Evolutionary conservation across 352 stramenopile genomes (phyloP).

Genomic region (Globisporangium cederbergense): DNA sequence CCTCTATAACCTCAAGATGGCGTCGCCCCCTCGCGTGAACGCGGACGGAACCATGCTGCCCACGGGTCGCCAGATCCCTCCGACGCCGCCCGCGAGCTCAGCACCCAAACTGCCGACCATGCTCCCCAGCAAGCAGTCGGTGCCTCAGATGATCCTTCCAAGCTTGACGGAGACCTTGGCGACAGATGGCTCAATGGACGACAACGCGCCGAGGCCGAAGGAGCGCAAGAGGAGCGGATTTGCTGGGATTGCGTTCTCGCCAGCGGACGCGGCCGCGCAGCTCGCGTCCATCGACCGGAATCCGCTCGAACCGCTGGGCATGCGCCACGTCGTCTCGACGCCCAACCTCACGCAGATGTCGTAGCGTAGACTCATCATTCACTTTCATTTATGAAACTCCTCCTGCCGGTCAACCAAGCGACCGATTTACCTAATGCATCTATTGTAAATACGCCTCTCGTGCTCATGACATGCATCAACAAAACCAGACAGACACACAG

Average conservation of each 20-base stretch:
- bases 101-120: constrained; percentile 12
- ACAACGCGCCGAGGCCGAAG: neutral
- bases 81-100: constrained; percentile 24
- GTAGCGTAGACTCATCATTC: neutral
- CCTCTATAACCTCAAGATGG: constrained; percentile 63
- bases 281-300: constrained; percentile 26
- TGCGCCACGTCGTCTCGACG: constrained; percentile 63
- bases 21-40: constrained; percentile 34
- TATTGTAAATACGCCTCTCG: constrained; percentile 1
- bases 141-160: constrained; percentile 12
- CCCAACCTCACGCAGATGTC: constrained; percentile 46
- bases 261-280: constrained; percentile 21
- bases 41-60: constrained; percentile 4
- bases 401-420: neutral
- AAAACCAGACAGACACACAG: neutral
- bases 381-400: constrained; percentile 10
- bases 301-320: constrained; percentile 24
- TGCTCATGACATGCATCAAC: neutral
- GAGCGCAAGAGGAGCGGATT: constrained; percentile 5
- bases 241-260: constrained; percentile 6
- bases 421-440: neutral
- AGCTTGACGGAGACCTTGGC: neutral
- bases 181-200: neutral
- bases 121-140: constrained; percentile 15
- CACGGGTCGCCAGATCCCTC: constrained; percentile 21